Evolutionary conservation across 164 flowering plant genomes (phyloP), one percentile per base, ranked within the genome.

Genomic region (Macadamia integrifolia): DNA sequence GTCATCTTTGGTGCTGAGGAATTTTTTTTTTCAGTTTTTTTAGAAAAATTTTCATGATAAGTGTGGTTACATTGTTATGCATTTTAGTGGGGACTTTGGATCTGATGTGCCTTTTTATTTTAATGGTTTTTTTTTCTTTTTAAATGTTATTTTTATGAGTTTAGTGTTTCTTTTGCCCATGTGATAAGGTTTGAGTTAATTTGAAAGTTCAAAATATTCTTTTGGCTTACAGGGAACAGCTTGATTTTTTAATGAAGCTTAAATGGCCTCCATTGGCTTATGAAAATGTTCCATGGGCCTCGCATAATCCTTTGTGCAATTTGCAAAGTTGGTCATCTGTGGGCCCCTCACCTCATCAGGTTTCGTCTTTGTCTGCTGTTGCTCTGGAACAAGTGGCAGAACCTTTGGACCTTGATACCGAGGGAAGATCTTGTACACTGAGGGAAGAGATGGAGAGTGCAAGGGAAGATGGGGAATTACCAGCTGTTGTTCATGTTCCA

Each of bases 381-480:
- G 86, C 69, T 43, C 59, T 35, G 18, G 88, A 80, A 69, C 80
- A 80, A 73, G 80, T 65, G 78, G 78, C 79, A 31, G 81, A 73
- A 42, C 71, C 77, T 50, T 28, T 76, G 63, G 86, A 79, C 18
- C 66, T 64, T 75, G 84, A 80, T 66, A 60, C 56, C 58, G 80
- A 76, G 70, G 88, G 68, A 69, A 75, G 74, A 65, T 61, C 76
- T 69, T 86, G 72, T 65, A 62, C 61, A 50, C 78, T 85, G 65
- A 93, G 77, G 68, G 90, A 86, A 69, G 91, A 84, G 68, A 58
- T 74, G 29, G 97, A 87, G 64, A 65, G 71, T 77, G 69, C 76
- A 28, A 84, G 86, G 79, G 97, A 94, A 79, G 98, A 94, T 83
- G 99, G 98, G 61, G 98, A 94, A 77, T 93, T 94, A 76, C 97